These are phyloP conservation scores for Annulohypoxylon moriforme DNA, from an alignment of 495 filamentous ascomycete genomes.

Conservation along the genomic window DNA sequence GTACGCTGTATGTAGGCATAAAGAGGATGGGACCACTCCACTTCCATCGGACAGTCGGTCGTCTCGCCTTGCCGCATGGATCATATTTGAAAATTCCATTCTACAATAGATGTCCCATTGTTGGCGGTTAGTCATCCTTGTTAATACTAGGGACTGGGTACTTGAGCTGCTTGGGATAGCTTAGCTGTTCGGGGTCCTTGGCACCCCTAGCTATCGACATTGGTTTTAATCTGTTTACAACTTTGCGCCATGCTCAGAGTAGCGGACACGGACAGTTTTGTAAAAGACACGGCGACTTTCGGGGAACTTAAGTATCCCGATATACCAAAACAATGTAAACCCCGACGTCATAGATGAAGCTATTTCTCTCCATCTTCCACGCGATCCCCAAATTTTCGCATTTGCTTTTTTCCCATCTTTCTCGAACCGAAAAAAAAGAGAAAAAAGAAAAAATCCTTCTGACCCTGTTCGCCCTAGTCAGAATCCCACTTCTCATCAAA, in stretches of 20 bases:
- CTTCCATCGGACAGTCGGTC: constrained; percentile 11
- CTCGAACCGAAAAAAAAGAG: neutral
- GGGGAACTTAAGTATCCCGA: neutral
- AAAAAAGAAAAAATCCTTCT: neutral
- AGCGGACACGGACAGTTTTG: neutral
- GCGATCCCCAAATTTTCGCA: neutral
- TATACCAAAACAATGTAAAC: neutral
- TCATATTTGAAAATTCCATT: constrained; percentile 6
- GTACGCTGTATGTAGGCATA: constrained; percentile 1
- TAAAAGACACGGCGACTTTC: neutral
- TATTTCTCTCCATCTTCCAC: neutral
- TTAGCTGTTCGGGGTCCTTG: constrained; percentile 14
- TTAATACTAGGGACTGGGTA: neutral
- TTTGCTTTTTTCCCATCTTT: neutral
- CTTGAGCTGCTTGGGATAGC: too few species aligned
- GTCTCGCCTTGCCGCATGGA: constrained; percentile 9
- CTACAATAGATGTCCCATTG: constrained; percentile 5
- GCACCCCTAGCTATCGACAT: constrained; percentile 9
- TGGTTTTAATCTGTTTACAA: neutral
- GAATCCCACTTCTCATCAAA: constrained; percentile 6
- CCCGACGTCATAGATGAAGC: neutral
- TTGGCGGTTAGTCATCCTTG: constrained; percentile 7
- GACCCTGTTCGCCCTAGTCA: neutral
- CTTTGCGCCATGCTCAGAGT: neutral
- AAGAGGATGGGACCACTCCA: constrained; percentile 7